Conservation (phyloP, 768 basidiomycete genomes). For the Lactarius sp. region DNA sequence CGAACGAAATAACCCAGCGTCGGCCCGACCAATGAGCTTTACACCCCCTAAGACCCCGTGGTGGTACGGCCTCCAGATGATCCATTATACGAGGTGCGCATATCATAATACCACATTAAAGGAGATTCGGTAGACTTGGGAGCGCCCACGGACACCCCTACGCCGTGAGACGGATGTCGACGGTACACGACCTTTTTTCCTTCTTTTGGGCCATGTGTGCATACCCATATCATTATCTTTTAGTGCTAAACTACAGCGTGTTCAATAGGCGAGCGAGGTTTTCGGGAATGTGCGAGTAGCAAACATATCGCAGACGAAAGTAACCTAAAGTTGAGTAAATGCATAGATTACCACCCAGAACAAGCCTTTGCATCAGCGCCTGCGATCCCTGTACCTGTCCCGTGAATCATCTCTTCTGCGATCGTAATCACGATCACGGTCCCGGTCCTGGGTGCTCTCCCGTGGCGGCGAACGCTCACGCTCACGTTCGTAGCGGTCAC, state of each 20-base stretch:
- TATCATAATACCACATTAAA: too few species aligned
- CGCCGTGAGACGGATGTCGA: background rate
- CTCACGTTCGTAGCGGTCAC: conserved; percentile 8
- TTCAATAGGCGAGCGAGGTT: background rate
- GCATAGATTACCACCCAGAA: background rate
- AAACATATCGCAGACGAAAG: background rate
- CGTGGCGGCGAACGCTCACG: conserved; percentile 13
- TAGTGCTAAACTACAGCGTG: background rate
- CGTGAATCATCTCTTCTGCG: conserved; percentile 22
- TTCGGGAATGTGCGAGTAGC: background rate
- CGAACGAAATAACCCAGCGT: too few species aligned
- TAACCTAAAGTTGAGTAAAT: background rate
- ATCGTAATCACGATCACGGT: conserved; percentile 13
- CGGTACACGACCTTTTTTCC: background rate
- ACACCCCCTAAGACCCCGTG: too few species aligned
- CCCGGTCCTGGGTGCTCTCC: conserved; percentile 9
- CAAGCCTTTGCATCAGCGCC: conserved; percentile 1
- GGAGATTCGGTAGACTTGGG: too few species aligned
- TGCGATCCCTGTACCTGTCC: conserved; percentile 21
- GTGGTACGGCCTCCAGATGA: too few species aligned
- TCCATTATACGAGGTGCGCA: too few species aligned
- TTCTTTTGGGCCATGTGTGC: background rate
- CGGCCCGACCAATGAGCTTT: too few species aligned
- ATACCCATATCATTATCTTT: background rate
- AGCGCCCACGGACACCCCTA: background rate